Percentiles rank a stretch among this genome's conserved stretches.
These are phyloP conservation scores for Besnoitia besnoiti DNA, from an alignment of 169 alveolate genomes.

Conservation along the genomic window DNA sequence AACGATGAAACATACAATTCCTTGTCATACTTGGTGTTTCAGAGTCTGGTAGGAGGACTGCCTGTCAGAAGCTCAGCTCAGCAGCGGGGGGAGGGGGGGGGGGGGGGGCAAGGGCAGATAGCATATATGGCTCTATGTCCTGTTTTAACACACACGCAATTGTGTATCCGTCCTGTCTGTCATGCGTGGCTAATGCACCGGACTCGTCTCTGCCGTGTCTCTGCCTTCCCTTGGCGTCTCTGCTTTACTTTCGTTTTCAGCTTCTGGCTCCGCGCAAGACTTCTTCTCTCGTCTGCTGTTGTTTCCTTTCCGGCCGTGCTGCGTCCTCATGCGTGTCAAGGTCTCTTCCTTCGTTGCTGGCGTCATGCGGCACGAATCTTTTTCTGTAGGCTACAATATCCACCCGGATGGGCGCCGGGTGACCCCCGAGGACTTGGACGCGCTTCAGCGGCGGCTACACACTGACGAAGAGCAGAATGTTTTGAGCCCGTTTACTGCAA, in stretches of 20 bases:
- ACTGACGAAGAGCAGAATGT: neutral
- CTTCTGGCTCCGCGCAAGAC: neutral
- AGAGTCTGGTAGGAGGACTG: neutral
- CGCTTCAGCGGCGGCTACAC: constrained; percentile 33
- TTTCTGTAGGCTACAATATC: neutral
- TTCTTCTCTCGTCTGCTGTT: neutral
- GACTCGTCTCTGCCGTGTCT: neutral
- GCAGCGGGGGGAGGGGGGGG: too few relatives aligned
- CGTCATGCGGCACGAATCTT: neutral
- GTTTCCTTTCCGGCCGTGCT: too few relatives aligned
- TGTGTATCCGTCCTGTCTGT: too few relatives aligned
- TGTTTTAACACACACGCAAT: too few relatives aligned
- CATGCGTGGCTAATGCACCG: too few relatives aligned
- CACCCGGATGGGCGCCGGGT: neutral
- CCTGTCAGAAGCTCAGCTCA: neutral
- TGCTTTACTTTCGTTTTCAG: neutral
- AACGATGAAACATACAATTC: too few relatives aligned
- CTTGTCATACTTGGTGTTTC: too few relatives aligned
- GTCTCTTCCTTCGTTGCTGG: neutral
- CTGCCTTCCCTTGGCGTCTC: neutral
- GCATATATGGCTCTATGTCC: too few relatives aligned
- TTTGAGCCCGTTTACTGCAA: neutral
- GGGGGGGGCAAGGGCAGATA: too few relatives aligned
- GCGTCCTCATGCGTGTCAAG: neutral
- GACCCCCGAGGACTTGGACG: neutral